Evolutionary conservation across 176 grass and related monocot genomes (phyloP), one percentile per base, ranked within the genome.

Genomic region (Hsuehochloa calcarea): DNA sequence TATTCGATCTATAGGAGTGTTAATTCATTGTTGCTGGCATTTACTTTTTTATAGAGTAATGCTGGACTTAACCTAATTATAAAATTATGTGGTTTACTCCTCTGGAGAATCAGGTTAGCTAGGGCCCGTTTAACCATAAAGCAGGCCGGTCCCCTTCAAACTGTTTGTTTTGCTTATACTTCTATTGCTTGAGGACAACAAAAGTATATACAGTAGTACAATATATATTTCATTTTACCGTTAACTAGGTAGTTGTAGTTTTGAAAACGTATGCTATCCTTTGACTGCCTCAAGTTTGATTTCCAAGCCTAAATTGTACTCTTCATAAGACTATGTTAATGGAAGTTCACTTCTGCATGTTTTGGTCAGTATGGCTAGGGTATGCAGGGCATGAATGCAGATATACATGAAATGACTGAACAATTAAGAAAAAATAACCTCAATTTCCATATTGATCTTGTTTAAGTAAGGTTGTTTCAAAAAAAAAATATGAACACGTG

Each of bases 111-210:
- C 43, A 67, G 31, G 1, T 2, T 2, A 34, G 31, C 31, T 34
- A 34, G 11, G 34, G 29, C 78, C 19, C 62, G 19, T 38, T 83
- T 60, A 72, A 62, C 51, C 19, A 63, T 83, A 83, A 83, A 62
- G 56, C 19, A 63, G 9, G 52, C 17, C 34, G 54, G 52, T 37
- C 60, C 44, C 45, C 26, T 14, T 76, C 69, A 20, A 46, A 61
- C 20, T 35, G 6, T 65, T 13, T 35, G 6, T 65, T 13, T 11
- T 14, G 5, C 3, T 83, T 35, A 50, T 62, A 61, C 0, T 9
- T 20, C 7, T 46, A 74, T 12, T 4, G n/a, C 9, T 50, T 65
- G 37, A 75, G 82, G 82, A 84, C 72, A 60, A 84, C 82, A 62
- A 0, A 66, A 50, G 44, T 39, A 61, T 27, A 60, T 60, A 26